Evolutionary conservation across 768 basidiomycete species (phyloP).

Genomic region (Jaapia argillacea): DNA sequence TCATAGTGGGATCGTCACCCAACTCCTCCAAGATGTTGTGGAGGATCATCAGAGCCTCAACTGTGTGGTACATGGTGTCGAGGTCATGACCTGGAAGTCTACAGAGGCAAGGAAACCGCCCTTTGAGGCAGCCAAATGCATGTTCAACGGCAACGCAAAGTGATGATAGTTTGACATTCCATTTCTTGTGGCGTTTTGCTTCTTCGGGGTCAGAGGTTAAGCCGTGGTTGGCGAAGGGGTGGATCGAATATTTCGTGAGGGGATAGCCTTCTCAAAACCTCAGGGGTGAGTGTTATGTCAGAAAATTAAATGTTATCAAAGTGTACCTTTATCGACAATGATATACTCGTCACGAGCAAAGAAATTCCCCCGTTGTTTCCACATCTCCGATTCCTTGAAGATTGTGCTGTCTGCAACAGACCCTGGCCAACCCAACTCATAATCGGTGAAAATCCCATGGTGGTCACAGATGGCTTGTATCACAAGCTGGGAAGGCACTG

Average conservation of each 20-base stretch:
- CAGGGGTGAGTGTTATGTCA: background rate
- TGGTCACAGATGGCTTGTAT: constrained; percentile 16
- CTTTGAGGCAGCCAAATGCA: constrained; percentile 21
- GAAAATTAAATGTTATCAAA: background rate
- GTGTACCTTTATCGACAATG: constrained; percentile 10
- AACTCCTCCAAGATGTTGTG: constrained; percentile 6
- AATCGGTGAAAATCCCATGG: constrained; percentile 8
- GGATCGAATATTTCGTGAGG: constrained; percentile 3
- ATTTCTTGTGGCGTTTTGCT: constrained; percentile 2
- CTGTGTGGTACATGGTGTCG: background rate
- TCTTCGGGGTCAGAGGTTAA: constrained; percentile 1
- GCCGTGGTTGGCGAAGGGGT: constrained; percentile 4
- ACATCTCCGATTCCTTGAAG: constrained; percentile 13
- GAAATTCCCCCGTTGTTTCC: constrained; percentile 6
- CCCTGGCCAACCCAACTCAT: constrained; percentile 16
- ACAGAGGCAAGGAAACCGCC: constrained; percentile 13
- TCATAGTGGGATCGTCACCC: constrained; percentile 7
- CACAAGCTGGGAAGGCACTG: constrained; percentile 5
- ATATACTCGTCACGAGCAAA: constrained; percentile 11
- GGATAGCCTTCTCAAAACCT: constrained; percentile 5
- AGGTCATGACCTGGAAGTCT: constrained; percentile 7
- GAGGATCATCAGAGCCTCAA: constrained; percentile 5
- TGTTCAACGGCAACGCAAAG: constrained; percentile 18
- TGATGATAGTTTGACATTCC: constrained; percentile 12
- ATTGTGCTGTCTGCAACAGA: constrained; percentile 10